Evolutionary conservation across 805 yeast species (phyloP), one percentile per base, ranked within the genome.

Genomic region (Limtongia smithiae): DNA sequence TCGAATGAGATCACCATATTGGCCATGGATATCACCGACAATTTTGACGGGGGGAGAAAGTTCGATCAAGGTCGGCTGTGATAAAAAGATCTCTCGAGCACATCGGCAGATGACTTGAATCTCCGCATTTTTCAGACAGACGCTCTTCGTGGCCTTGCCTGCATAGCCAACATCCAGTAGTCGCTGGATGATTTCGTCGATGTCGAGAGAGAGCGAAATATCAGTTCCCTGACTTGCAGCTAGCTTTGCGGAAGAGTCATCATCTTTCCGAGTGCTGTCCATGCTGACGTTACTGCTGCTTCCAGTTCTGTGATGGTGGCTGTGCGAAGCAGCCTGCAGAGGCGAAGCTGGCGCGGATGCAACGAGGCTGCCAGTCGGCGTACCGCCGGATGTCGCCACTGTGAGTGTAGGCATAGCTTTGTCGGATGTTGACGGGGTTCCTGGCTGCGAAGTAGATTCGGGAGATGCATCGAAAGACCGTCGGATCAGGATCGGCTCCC

Each of bases 11-110:
- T 93, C 98, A 44, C 85, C 85, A 65, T 83, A 93, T 68, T 93
- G 98, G 27, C 98, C 98, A 68, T 93, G 98, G 27, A 93, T 95
- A 66, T 93, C 98, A 41, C 94, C 94, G 3, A 85, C 94, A 20
- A 85, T 85, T 65, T 85, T 85, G 20, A 85, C 93, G 0, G 94
- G 93, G 2, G 93, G 86, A 37, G 86, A 79, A 53, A 91, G 73
- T 66, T 93, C 97, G 50, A 91, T 72, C 44, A 91, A 70, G 4
- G 96, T 78, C 4, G 98, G 98, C 66, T 93, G 97, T 46, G 85
- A 78, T 49, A 93, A 70, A 61, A 93, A 87, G 14, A 91, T 82
- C 63, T 93, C 96, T 54, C 96, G 76, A 3, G 97, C 95, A 34
- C 81, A 79, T 34, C 85, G 77, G 70, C 98, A 93, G 37, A 93